phyloP scores from a whole-genome alignment of 768 basidiomycete genomes.

The Myochromella boudieri region DNA sequence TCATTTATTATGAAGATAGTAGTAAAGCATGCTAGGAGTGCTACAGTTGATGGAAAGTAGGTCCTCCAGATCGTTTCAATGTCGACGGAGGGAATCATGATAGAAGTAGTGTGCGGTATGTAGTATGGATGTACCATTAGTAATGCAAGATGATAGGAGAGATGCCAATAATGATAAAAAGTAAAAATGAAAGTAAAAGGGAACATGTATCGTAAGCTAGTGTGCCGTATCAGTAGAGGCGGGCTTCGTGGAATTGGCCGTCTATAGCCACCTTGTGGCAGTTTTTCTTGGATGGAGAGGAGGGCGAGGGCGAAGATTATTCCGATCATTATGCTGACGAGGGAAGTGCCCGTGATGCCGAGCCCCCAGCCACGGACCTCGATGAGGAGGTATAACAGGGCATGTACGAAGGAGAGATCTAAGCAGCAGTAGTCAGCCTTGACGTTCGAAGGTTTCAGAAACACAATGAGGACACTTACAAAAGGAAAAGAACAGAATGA shows the following conservation, averaged over 20 bases:
- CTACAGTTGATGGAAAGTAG: too few species aligned
- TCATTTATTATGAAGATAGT: too few species aligned
- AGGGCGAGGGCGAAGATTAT: constrained; percentile 28
- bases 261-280: constrained; percentile 31
- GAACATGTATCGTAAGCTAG: too few species aligned
- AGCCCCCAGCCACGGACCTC: constrained; percentile 38
- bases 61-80: too few species aligned
- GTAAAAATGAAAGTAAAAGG: too few species aligned
- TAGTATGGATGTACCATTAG: too few species aligned
- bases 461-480: background rate
- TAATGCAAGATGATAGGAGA: too few species aligned
- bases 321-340: constrained; percentile 43
- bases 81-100: too few species aligned
- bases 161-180: too few species aligned
- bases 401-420: constrained; percentile 46
- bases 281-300: constrained; percentile 33
- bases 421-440: background rate
- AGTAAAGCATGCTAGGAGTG: too few species aligned
- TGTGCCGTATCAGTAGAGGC: too few species aligned
- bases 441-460: constrained; percentile 26
- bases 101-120: too few species aligned
- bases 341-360: constrained; percentile 41
- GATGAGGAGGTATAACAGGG: constrained; percentile 37
- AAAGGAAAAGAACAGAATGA: constrained; percentile 9
- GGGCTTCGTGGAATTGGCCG: constrained; percentile 41